These are phyloP conservation scores for Brassica cretica DNA, from an alignment of 345 rosid species.

Conservation along the genomic window DNA sequence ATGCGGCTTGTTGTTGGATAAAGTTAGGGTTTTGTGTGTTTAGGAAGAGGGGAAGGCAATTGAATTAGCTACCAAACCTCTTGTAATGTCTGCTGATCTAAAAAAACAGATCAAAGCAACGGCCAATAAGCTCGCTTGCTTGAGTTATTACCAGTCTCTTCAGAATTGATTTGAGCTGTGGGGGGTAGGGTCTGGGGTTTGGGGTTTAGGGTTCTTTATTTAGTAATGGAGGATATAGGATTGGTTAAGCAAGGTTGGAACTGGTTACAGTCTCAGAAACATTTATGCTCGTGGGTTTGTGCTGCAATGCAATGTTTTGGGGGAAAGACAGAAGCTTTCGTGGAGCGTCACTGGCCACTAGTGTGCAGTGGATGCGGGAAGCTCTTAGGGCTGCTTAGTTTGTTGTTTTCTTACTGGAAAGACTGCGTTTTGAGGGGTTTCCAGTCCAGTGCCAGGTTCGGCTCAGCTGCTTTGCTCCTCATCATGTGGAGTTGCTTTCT, in stretches of 20 bases:
- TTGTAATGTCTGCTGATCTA: neutral
- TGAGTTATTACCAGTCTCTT: neutral
- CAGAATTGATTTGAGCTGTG: neutral
- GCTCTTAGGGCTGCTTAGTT: slow-evolving; percentile 43
- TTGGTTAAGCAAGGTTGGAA: slow-evolving; percentile 76
- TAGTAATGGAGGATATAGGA: slow-evolving; percentile 81
- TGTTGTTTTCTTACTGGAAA: slow-evolving; percentile 68
- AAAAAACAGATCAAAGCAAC: slow-evolving; percentile 17
- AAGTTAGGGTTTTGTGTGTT: slow-evolving; percentile 25
- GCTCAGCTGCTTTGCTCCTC: slow-evolving; percentile 79
- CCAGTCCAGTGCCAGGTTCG: slow-evolving; percentile 60
- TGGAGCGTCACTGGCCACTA: slow-evolving; percentile 85
- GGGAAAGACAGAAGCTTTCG: slow-evolving; percentile 53
- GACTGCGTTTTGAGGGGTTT: slow-evolving; percentile 68
- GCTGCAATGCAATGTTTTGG: slow-evolving; percentile 43
- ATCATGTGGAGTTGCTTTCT: slow-evolving; percentile 99
- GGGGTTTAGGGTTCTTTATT: neutral
- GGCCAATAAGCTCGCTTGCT: slow-evolving; percentile 13
- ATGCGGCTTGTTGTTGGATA: slow-evolving; percentile 3
- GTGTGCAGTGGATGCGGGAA: slow-evolving; percentile 64
- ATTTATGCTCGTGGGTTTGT: slow-evolving; percentile 46
- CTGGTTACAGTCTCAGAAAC: slow-evolving; percentile 78
- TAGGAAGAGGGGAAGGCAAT: neutral
- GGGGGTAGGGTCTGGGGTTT: slow-evolving; percentile 2
- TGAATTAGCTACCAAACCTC: neutral